phyloP scores from a whole-genome alignment of 2,329 filamentous ascomycete genomes.

The Metarhizium sp. region DNA sequence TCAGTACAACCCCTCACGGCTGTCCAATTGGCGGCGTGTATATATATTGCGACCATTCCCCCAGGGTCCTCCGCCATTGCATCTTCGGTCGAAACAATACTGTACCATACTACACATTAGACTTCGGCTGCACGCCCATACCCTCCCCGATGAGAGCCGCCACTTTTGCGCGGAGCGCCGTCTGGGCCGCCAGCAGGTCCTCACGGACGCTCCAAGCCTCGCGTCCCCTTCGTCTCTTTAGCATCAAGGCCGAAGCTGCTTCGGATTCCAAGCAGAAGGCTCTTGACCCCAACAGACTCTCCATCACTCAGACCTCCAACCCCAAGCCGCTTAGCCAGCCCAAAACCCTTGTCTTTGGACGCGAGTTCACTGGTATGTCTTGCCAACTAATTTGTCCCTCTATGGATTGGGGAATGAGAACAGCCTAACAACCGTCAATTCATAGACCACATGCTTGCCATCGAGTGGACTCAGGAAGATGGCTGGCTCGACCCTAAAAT shows the following conservation, averaged over 20 bases:
- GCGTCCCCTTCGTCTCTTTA: constrained; percentile 32
- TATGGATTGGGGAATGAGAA: too few relatives aligned
- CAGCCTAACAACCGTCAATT: neutral
- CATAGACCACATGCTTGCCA: constrained; percentile 88
- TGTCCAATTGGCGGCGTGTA: neutral
- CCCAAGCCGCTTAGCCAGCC: constrained; percentile 68
- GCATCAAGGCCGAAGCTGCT: constrained; percentile 41
- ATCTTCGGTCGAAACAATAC: neutral
- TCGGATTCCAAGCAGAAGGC: constrained; percentile 47
- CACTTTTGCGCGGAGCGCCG: constrained; percentile 20
- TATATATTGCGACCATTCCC: neutral
- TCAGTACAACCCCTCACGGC: neutral
- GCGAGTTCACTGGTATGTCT: constrained; percentile 69
- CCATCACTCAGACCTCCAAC: constrained; percentile 61
- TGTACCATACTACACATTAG: neutral
- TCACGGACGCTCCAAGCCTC: constrained; percentile 24
- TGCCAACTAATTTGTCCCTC: neutral
- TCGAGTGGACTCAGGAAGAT: constrained; percentile 80
- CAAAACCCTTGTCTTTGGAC: constrained; percentile 81
- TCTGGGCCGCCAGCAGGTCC: constrained; percentile 23
- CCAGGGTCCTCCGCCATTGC: neutral
- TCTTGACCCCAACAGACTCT: constrained; percentile 70
- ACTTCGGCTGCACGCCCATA: neutral
- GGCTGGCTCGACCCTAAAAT: constrained; percentile 83
- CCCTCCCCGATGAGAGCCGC: constrained; percentile 19